phyloP scores from a whole-genome alignment of 129 eudicot species.

The Artemisia annua region DNA sequence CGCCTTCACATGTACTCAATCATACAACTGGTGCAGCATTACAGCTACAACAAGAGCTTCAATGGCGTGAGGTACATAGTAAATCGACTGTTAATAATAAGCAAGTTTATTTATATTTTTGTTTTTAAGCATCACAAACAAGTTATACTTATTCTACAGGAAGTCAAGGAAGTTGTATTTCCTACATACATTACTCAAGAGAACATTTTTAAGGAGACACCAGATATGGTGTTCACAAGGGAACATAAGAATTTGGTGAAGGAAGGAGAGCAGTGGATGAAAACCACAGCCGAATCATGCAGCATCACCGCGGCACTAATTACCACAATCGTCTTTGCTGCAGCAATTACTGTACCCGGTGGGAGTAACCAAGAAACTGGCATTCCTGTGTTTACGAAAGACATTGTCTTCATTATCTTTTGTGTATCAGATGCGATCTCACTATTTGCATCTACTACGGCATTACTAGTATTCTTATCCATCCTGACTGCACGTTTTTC shows the following conservation, averaged over 20 bases:
- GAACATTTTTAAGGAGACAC: slow-evolving; percentile 27
- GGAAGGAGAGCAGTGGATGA: slow-evolving; percentile 32
- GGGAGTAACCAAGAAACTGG: slow-evolving; percentile 19
- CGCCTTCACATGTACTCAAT: slow-evolving; percentile 8
- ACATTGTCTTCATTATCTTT: slow-evolving; percentile 21
- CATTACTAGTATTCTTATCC: slow-evolving; percentile 31
- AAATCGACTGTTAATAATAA: no score
- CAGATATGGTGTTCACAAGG: slow-evolving; percentile 20
- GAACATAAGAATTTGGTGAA: slow-evolving; percentile 17
- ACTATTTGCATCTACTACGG: slow-evolving; percentile 28
- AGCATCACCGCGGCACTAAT: slow-evolving; percentile 27
- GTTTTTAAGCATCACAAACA: no score
- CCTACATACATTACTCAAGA: slow-evolving; percentile 24
- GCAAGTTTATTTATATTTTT: no score
- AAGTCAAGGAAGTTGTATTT: slow-evolving; percentile 11
- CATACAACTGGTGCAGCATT: slow-evolving; percentile 20
- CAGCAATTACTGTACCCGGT: slow-evolving; percentile 27
- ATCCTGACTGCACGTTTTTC: slow-evolving; percentile 38
- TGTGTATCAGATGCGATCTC: slow-evolving; percentile 36
- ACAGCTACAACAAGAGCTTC: slow-evolving; percentile 33
- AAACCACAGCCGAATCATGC: slow-evolving; percentile 25
- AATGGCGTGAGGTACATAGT: slow-evolving; percentile 31
- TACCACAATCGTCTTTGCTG: slow-evolving; percentile 32
- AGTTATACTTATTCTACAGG: no score
- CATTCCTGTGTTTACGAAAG: slow-evolving; percentile 6